Percentiles rank a stretch among this genome's conserved stretches.
Evolutionary conservation across 1,284 basidiomycete species (phyloP).

Genomic region (Salmacisia buchloeana): DNA sequence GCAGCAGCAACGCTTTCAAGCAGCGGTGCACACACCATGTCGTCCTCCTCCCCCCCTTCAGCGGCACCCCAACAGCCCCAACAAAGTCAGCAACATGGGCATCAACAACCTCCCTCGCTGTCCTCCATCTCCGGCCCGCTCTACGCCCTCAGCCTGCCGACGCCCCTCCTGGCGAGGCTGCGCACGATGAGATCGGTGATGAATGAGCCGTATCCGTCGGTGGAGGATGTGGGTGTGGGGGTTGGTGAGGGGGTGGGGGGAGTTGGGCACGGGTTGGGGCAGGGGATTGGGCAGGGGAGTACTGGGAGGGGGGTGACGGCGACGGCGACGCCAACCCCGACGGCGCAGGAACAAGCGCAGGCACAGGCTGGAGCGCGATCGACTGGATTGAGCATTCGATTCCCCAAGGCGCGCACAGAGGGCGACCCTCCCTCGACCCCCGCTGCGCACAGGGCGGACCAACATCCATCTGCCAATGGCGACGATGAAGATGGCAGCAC

Average conservation of each 20-base stretch:
- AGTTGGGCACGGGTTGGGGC: too few species aligned
- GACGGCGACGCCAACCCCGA: background rate
- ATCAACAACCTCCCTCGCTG: slow-evolving; percentile 15
- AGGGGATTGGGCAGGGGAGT: too few species aligned
- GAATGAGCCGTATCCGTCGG: background rate
- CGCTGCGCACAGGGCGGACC: background rate
- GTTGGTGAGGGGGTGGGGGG: too few species aligned
- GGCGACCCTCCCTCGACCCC: background rate
- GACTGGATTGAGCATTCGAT: background rate
- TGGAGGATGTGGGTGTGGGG: background rate
- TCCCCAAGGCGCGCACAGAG: background rate
- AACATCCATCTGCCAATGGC: background rate
- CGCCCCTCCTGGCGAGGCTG: slow-evolving; percentile 16
- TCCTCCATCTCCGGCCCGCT: slow-evolving; percentile 26
- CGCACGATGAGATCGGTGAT: slow-evolving; percentile 5
- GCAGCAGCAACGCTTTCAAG: too few species aligned
- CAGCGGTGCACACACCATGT: too few species aligned
- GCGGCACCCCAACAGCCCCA: too few species aligned
- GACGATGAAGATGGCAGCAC: background rate
- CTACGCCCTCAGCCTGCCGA: slow-evolving; percentile 34
- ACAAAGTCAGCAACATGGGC: too few species aligned
- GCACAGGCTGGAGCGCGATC: slow-evolving; percentile 1
- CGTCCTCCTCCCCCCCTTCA: too few species aligned
- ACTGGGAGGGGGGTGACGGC: too few species aligned
- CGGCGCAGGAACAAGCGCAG: slow-evolving; percentile 3